Base-by-base conservation (phyloP, 164 flowering plant genomes). In the Litsea cubeba region DNA sequence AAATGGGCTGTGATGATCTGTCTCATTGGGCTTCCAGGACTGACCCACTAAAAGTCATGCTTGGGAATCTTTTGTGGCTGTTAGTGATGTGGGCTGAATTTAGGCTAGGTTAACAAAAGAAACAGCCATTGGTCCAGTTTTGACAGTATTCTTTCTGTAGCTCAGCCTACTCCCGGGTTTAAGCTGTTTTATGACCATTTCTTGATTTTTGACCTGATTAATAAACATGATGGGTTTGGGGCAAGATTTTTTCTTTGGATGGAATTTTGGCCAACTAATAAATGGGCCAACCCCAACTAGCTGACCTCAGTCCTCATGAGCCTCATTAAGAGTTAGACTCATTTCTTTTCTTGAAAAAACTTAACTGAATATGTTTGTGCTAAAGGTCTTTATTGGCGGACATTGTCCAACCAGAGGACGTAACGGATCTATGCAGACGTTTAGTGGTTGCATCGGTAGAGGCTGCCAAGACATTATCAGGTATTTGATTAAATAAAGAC, bases 311-410 rank as follows among this genome's bases (percentile, higher is more conserved):
- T 40, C 46, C 46, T 35, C 46, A 40, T 8, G 46, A 40, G 46
- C 46, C 10, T 7, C 46, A 35, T 35, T 35, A 35, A 35, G 46
- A 40, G 46, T 40, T 40, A 40, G 46, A 10, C 46, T 40, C 46
- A 40, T n/a, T 54, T 73, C 57, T 62, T 20, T 35, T 69, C 7
- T 8, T 22, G 17, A 70, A 20, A 10, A 50, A 70, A 51, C 4
- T 69, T 14, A 22, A 50, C 24, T 70, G 60, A 14, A 26, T 49
- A 25, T 28, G 51, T 66, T 50, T 68, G 54, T 73, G 62, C 20
- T 50, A 12, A 80, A 95, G 98, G 87, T 93, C 99, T 79, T 88
- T 90, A 24, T 81, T 95, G 77, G 97, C 94, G 72, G 97, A 90
- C 75, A 84, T 95, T 72, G 86, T 95, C 72, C 90, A 91, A 80